phyloP scores from a whole-genome alignment of 2,329 filamentous ascomycete species.

The Macrophomina tecta region DNA sequence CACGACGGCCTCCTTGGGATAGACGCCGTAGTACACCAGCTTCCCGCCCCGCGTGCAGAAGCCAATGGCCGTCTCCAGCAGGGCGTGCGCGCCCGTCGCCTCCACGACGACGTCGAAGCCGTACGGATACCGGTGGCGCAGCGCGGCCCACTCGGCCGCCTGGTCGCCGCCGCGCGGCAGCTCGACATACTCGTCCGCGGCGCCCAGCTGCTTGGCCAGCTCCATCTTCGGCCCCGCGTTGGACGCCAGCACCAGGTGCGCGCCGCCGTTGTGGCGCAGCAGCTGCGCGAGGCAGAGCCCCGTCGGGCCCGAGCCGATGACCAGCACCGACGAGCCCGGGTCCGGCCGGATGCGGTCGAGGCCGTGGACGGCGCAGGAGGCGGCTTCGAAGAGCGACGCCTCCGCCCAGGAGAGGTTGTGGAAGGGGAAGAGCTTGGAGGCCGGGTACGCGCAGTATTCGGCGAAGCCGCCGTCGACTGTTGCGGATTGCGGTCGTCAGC shows the following conservation, averaged over 20 bases:
- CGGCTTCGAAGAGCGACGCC: slow-evolving; percentile 72
- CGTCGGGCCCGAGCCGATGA: slow-evolving; percentile 72
- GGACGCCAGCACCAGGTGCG: slow-evolving; percentile 72
- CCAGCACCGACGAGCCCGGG: slow-evolving; percentile 68
- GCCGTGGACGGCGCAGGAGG: slow-evolving; percentile 73
- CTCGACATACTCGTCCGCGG: slow-evolving; percentile 56
- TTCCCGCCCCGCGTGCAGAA: slow-evolving; percentile 75
- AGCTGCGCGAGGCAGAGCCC: slow-evolving; percentile 69
- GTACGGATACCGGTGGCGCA: slow-evolving; percentile 70
- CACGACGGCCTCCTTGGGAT: slow-evolving; percentile 66
- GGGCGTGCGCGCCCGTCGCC: slow-evolving; percentile 71
- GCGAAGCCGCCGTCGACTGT: slow-evolving; percentile 73
- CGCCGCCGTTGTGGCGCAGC: slow-evolving; percentile 69
- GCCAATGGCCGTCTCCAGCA: slow-evolving; percentile 73
- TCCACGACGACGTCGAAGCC: slow-evolving; percentile 77
- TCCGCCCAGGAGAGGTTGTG: slow-evolving; percentile 71
- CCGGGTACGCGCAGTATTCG: slow-evolving; percentile 67
- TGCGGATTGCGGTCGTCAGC: slow-evolving; percentile 31
- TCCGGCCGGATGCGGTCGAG: slow-evolving; percentile 72
- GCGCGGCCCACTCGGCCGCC: slow-evolving; percentile 63
- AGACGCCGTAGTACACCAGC: slow-evolving; percentile 75
- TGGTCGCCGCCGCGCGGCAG: slow-evolving; percentile 43
- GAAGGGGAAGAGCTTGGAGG: slow-evolving; percentile 67
- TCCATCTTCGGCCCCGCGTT: slow-evolving; percentile 74
- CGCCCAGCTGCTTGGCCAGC: slow-evolving; percentile 59